These are phyloP conservation scores for Fusarium mangiferae DNA, from an alignment of 2,329 filamentous ascomycete genomes.

Conservation along the genomic window DNA sequence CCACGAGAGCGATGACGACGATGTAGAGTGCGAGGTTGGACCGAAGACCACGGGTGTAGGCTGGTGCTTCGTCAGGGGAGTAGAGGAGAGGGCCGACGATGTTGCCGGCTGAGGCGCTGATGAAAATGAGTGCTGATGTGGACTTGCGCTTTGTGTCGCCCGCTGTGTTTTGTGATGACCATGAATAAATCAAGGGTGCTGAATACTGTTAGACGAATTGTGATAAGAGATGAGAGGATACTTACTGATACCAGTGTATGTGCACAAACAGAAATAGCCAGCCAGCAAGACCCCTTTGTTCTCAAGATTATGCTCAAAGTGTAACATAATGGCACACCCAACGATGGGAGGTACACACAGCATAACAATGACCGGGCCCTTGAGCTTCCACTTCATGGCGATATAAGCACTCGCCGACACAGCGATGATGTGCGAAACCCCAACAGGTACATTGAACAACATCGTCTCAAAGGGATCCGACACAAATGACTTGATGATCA, in stretches of 20 bases:
- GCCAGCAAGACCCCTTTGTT: slow-evolving; percentile 62
- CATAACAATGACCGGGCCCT: slow-evolving; percentile 64
- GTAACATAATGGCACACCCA: slow-evolving; percentile 65
- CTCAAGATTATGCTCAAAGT: slow-evolving; percentile 56
- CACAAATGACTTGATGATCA: slow-evolving; percentile 69
- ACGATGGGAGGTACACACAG: slow-evolving; percentile 68
- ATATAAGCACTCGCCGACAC: slow-evolving; percentile 67
- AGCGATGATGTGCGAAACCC: slow-evolving; percentile 67
- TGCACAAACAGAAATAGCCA: slow-evolving; percentile 68
- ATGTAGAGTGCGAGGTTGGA: slow-evolving; percentile 71
- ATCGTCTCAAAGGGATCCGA: slow-evolving; percentile 67
- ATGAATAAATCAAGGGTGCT: slow-evolving; percentile 68
- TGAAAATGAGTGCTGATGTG: slow-evolving; percentile 71
- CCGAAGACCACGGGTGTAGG: slow-evolving; percentile 61
- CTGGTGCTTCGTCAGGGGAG: slow-evolving; percentile 59
- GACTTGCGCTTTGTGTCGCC: slow-evolving; percentile 77
- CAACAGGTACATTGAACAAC: slow-evolving; percentile 70
- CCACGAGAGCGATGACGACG: slow-evolving; percentile 64
- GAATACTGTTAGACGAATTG: slow-evolving; percentile 22
- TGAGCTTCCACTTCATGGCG: slow-evolving; percentile 65
- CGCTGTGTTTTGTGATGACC: slow-evolving; percentile 71
- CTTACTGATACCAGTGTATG: slow-evolving; percentile 60
- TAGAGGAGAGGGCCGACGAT: slow-evolving; percentile 74
- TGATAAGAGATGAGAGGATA: slow-evolving; percentile 21
- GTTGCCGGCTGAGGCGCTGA: slow-evolving; percentile 73